A percentile compares a stretch with the other conserved stretches of the same genome.
These are phyloP conservation scores for Aureobasidium sp. DNA, from an alignment of 2,329 filamentous ascomycete species.

Conservation along the genomic window DNA sequence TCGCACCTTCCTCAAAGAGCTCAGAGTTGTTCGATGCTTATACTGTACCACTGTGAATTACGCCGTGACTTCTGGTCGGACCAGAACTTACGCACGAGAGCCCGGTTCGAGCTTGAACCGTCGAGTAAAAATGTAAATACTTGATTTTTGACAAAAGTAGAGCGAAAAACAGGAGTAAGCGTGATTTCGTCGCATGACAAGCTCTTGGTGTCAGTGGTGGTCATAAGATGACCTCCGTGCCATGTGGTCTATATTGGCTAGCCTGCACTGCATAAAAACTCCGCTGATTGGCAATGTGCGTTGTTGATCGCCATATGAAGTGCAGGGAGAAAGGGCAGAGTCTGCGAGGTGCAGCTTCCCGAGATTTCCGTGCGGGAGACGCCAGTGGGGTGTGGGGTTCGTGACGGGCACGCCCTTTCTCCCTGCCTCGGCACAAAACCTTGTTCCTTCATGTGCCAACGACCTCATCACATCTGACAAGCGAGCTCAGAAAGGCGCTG, in stretches of 20 bases:
- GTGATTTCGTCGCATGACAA: conserved; percentile 4
- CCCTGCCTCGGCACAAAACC: not conserved
- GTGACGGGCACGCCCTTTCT: not conserved
- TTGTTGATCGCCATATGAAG: not conserved
- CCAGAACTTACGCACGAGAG: conserved; percentile 1
- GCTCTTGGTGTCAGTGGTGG: not conserved
- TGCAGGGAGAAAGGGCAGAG: not conserved
- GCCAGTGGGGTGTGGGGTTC: conserved; percentile 4
- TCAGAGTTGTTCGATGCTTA: not conserved
- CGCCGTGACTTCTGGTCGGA: not conserved
- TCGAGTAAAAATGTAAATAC: not conserved
- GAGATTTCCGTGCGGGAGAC: not conserved
- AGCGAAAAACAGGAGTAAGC: not conserved
- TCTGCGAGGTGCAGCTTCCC: not conserved
- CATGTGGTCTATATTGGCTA: conserved; percentile 6
- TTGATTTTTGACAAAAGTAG: not conserved
- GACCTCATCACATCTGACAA: not conserved
- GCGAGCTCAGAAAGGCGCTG: not conserved
- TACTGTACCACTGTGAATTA: not conserved
- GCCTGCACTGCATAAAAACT: not conserved
- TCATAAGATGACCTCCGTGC: not conserved
- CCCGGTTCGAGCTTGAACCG: not conserved
- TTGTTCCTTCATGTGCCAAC: conserved; percentile 1
- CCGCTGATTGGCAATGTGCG: conserved; percentile 1
- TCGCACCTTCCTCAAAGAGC: conserved; percentile 5